Percentiles rank a stretch among this genome's conserved stretches.
Conservation (phyloP, 177 flowering plant species). For the Tripterygium wilfordii region DNA sequence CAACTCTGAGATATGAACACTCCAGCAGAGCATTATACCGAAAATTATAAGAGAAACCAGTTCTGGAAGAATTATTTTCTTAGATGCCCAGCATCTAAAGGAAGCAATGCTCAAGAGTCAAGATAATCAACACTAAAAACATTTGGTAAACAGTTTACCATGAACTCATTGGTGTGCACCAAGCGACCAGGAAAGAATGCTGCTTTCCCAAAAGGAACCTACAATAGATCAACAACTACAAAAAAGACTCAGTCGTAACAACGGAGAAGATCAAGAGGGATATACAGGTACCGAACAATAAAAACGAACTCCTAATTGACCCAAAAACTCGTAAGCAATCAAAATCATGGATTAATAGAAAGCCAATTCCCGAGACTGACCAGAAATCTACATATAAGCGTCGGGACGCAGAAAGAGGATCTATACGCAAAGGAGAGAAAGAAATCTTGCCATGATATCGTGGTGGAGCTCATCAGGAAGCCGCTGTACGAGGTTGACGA, state of each 20-base stretch:
- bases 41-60: no score
- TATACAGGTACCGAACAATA: no score
- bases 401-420: no score
- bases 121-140: background rate
- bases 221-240: background rate
- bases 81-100: background rate
- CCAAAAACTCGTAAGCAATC: no score
- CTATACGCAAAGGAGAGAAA: background rate
- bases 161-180: conserved; percentile 83
- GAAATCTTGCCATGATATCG: conserved; percentile 53
- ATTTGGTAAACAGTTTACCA: conserved; percentile 31
- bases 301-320: no score
- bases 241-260: background rate
- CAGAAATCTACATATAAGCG: no score
- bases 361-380: no score
- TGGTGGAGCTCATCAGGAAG: conserved; percentile 87
- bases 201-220: conserved; percentile 93
- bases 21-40: background rate
- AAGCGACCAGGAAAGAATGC: conserved; percentile 91
- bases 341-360: no score
- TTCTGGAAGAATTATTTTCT: no score
- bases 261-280: no score
- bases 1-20: no score
- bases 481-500: conserved; percentile 64
- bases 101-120: background rate